Evolutionary conservation across 495 filamentous ascomycete species (phyloP).

Genomic region (Pyrenula aspistea): DNA sequence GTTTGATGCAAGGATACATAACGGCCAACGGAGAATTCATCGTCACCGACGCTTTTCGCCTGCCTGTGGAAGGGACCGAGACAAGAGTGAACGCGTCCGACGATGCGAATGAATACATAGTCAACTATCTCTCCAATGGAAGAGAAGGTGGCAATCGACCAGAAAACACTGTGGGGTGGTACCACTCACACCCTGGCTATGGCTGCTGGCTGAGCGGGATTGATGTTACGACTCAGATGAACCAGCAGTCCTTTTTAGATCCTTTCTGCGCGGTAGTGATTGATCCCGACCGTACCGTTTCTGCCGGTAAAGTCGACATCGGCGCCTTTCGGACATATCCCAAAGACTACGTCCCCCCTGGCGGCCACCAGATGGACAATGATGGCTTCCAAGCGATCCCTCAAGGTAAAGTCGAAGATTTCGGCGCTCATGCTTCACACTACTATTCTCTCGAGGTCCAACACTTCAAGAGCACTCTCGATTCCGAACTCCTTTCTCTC

Average conservation of each 20-base stretch:
- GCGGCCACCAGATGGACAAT: conserved; percentile 25
- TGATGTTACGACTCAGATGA: conserved; percentile 77
- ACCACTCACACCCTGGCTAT: conserved; percentile 95
- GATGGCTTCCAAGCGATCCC: conserved; percentile 69
- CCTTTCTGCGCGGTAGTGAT: conserved; percentile 96
- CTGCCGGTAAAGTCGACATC: conserved; percentile 90
- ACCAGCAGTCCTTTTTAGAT: conserved; percentile 71
- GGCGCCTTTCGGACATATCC: conserved; percentile 92
- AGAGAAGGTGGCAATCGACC: conserved; percentile 59
- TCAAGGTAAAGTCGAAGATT: conserved; percentile 85
- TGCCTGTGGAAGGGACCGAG: conserved; percentile 96
- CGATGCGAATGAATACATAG: conserved; percentile 95
- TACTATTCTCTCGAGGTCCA: conserved; percentile 89
- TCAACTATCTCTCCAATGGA: conserved; percentile 63
- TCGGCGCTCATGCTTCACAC: conserved; percentile 77
- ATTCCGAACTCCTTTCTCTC: conserved; percentile 69
- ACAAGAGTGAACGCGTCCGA: conserved; percentile 92
- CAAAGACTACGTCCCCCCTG: conserved; percentile 51
- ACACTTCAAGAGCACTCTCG: conserved; percentile 86
- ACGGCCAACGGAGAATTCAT: conserved; percentile 66
- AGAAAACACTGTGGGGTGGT: conserved; percentile 97
- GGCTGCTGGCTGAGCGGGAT: conserved; percentile 97
- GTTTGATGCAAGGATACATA: conserved; percentile 94
- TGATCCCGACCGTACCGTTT: conserved; percentile 93
- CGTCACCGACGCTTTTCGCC: conserved; percentile 84